Evolutionary conservation across 495 filamentous ascomycete species (phyloP).

Genomic region (Aspergillus cristatus): DNA sequence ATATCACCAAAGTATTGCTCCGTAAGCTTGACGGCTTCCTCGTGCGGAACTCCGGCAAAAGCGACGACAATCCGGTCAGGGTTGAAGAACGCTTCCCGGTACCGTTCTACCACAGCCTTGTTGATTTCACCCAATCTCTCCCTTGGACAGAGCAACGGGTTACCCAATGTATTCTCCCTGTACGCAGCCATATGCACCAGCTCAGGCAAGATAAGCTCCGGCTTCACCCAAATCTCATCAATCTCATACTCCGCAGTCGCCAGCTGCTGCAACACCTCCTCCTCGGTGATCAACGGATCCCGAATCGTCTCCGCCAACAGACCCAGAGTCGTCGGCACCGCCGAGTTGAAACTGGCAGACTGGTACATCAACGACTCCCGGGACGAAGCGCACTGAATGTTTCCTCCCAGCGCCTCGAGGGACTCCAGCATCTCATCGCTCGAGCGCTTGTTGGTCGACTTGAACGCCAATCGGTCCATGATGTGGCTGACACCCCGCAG

Average conservation of each 20-base stretch:
- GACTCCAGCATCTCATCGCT: conserved; percentile 81
- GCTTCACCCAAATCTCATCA: conserved; percentile 94
- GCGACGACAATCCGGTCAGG: conserved; percentile 90
- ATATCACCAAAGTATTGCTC: conserved; percentile 89
- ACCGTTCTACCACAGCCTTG: conserved; percentile 62
- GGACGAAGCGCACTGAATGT: conserved; percentile 92
- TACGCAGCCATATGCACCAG: conserved; percentile 91
- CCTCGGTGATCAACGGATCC: conserved; percentile 79
- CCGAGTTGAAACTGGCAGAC: conserved; percentile 91
- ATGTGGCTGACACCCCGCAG: conserved; percentile 91
- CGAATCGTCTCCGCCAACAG: conserved; percentile 92
- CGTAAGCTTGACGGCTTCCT: conserved; percentile 68
- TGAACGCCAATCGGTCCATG: conserved; percentile 92
- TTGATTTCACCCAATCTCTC: conserved; percentile 75
- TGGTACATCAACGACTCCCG: conserved; percentile 98
- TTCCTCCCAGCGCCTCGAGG: conserved; percentile 80
- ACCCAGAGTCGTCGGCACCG: conserved; percentile 72
- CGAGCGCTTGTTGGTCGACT: conserved; percentile 67
- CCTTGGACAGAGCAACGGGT: conserved; percentile 82
- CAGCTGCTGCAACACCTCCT: conserved; percentile 79
- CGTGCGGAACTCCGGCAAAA: conserved; percentile 85
- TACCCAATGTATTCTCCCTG: conserved; percentile 89
- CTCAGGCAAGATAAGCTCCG: conserved; percentile 92
- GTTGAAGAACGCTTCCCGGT: conserved; percentile 73
- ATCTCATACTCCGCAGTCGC: conserved; percentile 93